Conservation (phyloP, 2,329 filamentous ascomycete species). For the Aphanoascus verrucosus region DNA sequence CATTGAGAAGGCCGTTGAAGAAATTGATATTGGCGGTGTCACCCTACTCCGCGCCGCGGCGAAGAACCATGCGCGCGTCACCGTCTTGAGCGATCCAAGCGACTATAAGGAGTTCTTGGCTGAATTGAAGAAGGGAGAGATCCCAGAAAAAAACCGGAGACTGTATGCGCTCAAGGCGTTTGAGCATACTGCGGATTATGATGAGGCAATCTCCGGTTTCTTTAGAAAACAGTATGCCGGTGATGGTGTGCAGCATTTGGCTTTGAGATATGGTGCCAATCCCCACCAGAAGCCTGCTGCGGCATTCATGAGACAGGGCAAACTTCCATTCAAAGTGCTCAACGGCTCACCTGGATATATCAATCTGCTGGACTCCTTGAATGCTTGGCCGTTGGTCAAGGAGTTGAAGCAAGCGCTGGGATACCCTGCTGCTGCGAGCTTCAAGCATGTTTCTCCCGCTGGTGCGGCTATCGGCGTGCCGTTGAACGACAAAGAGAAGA, state of each 20-base stretch:
- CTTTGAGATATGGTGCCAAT: slow-evolving; percentile 90
- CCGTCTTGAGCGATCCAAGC: slow-evolving; percentile 83
- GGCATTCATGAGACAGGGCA: slow-evolving; percentile 61
- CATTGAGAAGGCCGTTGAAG: slow-evolving; percentile 90
- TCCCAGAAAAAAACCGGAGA: slow-evolving; percentile 75
- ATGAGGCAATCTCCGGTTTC: slow-evolving; percentile 86
- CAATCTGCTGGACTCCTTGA: slow-evolving; percentile 91
- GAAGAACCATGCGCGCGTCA: slow-evolving; percentile 94
- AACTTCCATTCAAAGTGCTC: slow-evolving; percentile 90
- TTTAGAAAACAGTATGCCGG: slow-evolving; percentile 95
- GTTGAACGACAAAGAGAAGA: slow-evolving; percentile 75
- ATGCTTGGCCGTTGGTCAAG: slow-evolving; percentile 94
- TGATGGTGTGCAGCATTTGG: slow-evolving; percentile 68
- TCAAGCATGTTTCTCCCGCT: slow-evolving; percentile 97
- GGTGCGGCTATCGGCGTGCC: slow-evolving; percentile 89
- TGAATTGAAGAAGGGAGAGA: slow-evolving; percentile 72
- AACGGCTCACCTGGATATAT: slow-evolving; percentile 88
- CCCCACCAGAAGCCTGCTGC: slow-evolving; percentile 96
- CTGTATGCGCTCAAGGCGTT: slow-evolving; percentile 94
- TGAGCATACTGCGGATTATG: slow-evolving; percentile 95
- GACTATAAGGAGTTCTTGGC: slow-evolving; percentile 92
- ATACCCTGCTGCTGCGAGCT: slow-evolving; percentile 84
- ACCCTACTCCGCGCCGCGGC: slow-evolving; percentile 92
- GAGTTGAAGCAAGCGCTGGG: slow-evolving; percentile 83
- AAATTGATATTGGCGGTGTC: slow-evolving; percentile 97